Base-by-base conservation (phyloP, 2,329 filamentous ascomycete species). In the Onygenales sp. region DNA sequence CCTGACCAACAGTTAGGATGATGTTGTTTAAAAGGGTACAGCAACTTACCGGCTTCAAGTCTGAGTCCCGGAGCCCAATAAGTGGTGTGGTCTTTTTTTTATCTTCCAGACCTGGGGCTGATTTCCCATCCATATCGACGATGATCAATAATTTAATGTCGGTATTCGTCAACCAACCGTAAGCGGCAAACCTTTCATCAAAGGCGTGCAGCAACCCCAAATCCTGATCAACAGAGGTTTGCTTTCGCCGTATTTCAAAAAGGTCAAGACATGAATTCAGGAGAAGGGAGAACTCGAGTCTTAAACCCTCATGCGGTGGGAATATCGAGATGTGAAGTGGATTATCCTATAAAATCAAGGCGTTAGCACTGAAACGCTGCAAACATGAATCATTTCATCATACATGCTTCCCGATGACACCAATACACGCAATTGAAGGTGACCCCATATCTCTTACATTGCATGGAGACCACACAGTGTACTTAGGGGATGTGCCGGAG, bases 141-240 rank as follows among this genome's bases (percentile, higher is more conserved):
- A 96, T 82, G 57, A 90, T 85, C 36, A 97, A 84, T 65, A 98
- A 84, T 67, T 92, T 91, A 58, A 95, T 83, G 42, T 90, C 90
- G 31, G 93, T 97, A 71, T 95, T 97, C 53, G 93, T 96, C 70
- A 97, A 82, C 83, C 88, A 96, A 63, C 93, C 93, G 74, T 97
- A 98, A 60, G 90, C 87, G 37, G 91, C 90, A 46, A 97, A 79
- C 31, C 91, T 82, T 73, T 98, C 92, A 74, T 97, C 93, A 55
- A 97, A 79, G 55, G 91, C 90, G 73, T 97, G 92, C 49, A 98
- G 79, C 10, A 97, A 81, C 33, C 93, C 92, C 60, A 93, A 85
- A 68, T 97, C 92, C 62, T 93, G 90, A 49, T 88, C 87, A 55
- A 81, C 74, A 21, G 80, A 81, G 63, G 86, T 86, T 63, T 83